These are phyloP conservation scores for Vigna reflexopilosa DNA, from an alignment of 306 rosid genomes.

Conservation along the genomic window DNA sequence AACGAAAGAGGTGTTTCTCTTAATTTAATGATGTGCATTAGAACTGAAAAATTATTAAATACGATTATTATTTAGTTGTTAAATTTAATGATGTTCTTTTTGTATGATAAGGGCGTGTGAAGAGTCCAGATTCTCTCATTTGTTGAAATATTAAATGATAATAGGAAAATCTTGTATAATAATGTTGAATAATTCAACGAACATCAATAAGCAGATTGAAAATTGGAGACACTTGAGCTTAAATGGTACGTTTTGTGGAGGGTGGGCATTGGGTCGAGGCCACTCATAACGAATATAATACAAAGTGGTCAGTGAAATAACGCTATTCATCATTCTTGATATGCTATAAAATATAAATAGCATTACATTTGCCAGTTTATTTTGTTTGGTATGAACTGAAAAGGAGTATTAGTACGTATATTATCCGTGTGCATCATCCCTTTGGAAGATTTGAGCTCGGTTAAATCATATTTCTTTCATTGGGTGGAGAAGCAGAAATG, in stretches of 20 bases:
- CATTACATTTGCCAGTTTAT: conserved; percentile 1
- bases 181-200: too few species aligned
- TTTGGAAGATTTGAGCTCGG: conserved; percentile 24
- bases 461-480: conserved; percentile 16
- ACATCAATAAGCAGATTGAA: background rate
- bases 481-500: background rate
- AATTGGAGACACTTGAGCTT: background rate
- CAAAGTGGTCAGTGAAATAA: background rate
- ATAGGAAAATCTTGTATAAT: background rate
- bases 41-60: too few species aligned
- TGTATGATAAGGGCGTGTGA: background rate
- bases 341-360: background rate
- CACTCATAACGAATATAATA: background rate
- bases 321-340: conserved; percentile 5
- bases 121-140: background rate
- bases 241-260: background rate
- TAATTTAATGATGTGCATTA: too few species aligned
- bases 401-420: background rate
- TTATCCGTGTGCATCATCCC: conserved; percentile 13
- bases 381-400: conserved; percentile 32
- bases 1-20: too few species aligned
- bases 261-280: background rate
- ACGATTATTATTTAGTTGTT: background rate
- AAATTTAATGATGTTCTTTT: background rate
- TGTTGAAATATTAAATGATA: background rate